phyloP scores from a whole-genome alignment of 176 grass and related monocot genomes.

The Chrysopogon serrulatus region DNA sequence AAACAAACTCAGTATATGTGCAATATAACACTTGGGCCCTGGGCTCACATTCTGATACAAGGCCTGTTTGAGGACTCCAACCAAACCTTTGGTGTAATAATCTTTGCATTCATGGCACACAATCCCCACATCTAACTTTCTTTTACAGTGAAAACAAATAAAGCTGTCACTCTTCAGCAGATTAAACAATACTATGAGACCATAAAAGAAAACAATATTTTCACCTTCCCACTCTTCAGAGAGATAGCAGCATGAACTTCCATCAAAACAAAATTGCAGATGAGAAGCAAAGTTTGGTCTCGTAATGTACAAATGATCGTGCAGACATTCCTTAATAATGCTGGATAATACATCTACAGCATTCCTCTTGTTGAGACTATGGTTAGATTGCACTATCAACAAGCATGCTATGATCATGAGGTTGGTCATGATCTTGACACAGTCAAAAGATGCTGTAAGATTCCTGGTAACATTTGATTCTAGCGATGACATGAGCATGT shows the following conservation, averaged over 20 bases:
- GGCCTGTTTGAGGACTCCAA: constrained; percentile 47
- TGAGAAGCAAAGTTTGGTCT: constrained; percentile 55
- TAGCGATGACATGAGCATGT: constrained; percentile 41
- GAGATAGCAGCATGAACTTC: constrained; percentile 45
- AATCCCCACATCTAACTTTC: constrained; percentile 27
- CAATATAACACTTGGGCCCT: constrained; percentile 61
- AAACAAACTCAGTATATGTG: constrained; percentile 80
- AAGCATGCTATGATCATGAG: constrained; percentile 65
- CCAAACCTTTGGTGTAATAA: constrained; percentile 32
- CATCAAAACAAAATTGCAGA: constrained; percentile 61
- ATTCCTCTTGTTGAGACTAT: constrained; percentile 36
- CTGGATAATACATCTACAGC: constrained; percentile 43
- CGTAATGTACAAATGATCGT: constrained; percentile 38
- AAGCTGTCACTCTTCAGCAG: constrained; percentile 45
- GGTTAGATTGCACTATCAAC: constrained; percentile 50
- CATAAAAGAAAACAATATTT: constrained; percentile 68
- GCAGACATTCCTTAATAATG: constrained; percentile 58
- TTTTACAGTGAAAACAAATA: constrained; percentile 40
- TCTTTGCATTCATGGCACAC: constrained; percentile 42
- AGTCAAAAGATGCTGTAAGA: constrained; percentile 44
- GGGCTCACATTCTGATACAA: constrained; percentile 39
- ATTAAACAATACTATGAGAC: constrained; percentile 56
- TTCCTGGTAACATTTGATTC: constrained; percentile 52
- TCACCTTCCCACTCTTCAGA: constrained; percentile 61
- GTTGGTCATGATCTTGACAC: constrained; percentile 47